Evolutionary conservation across 1,139 yeast genomes (phyloP), one percentile per base, ranked within the genome.

Genomic region (Hyphopichia buzzinii): DNA sequence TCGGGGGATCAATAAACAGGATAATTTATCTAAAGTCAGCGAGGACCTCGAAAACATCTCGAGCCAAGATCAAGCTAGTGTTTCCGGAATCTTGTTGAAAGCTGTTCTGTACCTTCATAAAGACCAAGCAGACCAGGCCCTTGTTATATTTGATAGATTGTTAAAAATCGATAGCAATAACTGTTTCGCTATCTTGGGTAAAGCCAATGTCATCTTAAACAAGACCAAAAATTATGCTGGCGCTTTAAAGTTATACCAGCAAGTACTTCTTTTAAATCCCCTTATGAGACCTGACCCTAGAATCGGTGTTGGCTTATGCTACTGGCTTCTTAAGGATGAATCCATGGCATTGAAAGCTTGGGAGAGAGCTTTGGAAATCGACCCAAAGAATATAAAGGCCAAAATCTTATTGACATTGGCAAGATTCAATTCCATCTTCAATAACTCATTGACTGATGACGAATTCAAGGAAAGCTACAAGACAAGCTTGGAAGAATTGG

Each of bases 221-320:
- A 84, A 83, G 57, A 59, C 68, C 3, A 81, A 79, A 43, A 85
- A 86, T 55, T 89, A 82, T 59, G 59, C 74, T 23, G 79, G 74
- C 7, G 92, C 97, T 13, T 73, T 92, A 48, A 84, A 83, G 55
- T 60, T 85, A 31, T 92, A 85, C 59, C 99, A 92, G 63, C 86
- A 83, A 46, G 83, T 87, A 8, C 69, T 92, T 47, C 74, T 82
- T 32, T 70, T 83, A 35, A 82, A 88, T 44, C 97, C 97, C 2
- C 55, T 80, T 27, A 67, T 84, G 53, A 74, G 75, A 45, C 97
- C 97, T 1, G 98, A 92, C 59, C 95, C 98, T 15, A 74, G 99
- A 61, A 75, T 92, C 40, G 99, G 98, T 17, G 81, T 92, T 46
- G 99, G 98, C 29, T 68, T 92, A 49, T 90, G 97, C 59, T 90